These are phyloP conservation scores for Candida montana DNA, from an alignment of 805 yeast genomes.

Conservation along the genomic window DNA sequence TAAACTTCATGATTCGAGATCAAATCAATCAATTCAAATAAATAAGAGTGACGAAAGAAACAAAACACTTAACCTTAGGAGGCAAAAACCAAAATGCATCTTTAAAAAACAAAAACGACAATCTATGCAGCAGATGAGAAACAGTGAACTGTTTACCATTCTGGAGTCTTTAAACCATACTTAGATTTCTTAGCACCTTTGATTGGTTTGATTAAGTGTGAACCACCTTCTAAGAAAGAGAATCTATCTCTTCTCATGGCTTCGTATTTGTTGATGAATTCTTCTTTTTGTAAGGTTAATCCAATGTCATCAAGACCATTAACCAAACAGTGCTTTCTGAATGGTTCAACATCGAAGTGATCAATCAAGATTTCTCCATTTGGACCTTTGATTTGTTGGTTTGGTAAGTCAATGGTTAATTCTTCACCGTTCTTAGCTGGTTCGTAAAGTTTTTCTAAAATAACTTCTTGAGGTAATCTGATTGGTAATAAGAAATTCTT, in stretches of 20 bases:
- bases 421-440: slow-evolving; percentile 65
- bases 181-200: slow-evolving; percentile 63
- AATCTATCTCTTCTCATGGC: slow-evolving; percentile 68
- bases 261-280: slow-evolving; percentile 69
- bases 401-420: slow-evolving; percentile 78
- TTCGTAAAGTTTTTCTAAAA: slow-evolving; percentile 68
- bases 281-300: slow-evolving; percentile 86
- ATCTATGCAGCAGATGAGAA: too few relatives aligned
- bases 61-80: neutral
- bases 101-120: slow-evolving; percentile 2
- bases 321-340: slow-evolving; percentile 90
- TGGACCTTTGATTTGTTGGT: slow-evolving; percentile 68
- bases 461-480: slow-evolving; percentile 76
- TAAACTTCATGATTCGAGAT: neutral
- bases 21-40: neutral
- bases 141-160: slow-evolving; percentile 58
- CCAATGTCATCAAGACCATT: slow-evolving; percentile 98
- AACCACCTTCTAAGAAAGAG: slow-evolving; percentile 91
- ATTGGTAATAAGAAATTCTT: slow-evolving; percentile 94
- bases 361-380: slow-evolving; percentile 72
- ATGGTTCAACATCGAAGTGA: slow-evolving; percentile 80
- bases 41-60: neutral
- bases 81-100: neutral
- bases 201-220: slow-evolving; percentile 59
- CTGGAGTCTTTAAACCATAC: slow-evolving; percentile 65